A percentile compares a stretch with the other conserved stretches of the same genome.
Conservation (phyloP, 1,284 basidiomycete genomes). For the Sanghuangporus sanghuang region DNA sequence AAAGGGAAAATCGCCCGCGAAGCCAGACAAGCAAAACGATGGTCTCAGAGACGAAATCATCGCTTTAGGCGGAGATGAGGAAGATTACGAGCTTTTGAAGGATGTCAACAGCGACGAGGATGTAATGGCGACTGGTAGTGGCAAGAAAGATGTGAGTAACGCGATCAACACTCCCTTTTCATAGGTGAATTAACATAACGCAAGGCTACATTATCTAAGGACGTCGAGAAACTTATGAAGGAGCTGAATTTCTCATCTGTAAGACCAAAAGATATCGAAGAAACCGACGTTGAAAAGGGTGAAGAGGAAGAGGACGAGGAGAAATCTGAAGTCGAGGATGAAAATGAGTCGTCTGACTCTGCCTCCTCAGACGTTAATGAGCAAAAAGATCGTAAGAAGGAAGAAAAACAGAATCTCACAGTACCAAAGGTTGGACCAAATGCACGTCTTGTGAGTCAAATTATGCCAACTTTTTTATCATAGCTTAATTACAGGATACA, state of each 20-base stretch:
- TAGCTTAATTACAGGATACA: not conserved
- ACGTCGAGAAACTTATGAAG: constrained; percentile 56
- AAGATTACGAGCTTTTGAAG: constrained; percentile 42
- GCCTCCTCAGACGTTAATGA: constrained; percentile 21
- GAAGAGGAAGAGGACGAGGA: constrained; percentile 16
- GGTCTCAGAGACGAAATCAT: constrained; percentile 28
- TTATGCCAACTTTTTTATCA: not conserved
- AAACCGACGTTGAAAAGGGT: constrained; percentile 29
- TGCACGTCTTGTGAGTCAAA: constrained; percentile 23
- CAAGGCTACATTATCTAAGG: constrained; percentile 44
- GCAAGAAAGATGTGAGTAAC: constrained; percentile 24
- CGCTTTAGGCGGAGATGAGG: constrained; percentile 47
- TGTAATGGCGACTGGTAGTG: constrained; percentile 24
- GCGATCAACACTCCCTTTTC: not conserved
- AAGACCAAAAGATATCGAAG: constrained; percentile 22
- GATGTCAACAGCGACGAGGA: constrained; percentile 37
- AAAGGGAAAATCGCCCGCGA: constrained; percentile 1
- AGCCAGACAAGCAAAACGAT: not conserved
- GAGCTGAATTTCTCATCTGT: constrained; percentile 40
- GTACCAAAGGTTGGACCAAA: constrained; percentile 24
- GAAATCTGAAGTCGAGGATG: constrained; percentile 9
- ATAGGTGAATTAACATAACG: not conserved
- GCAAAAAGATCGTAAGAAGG: constrained; percentile 20
- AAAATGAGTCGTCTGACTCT: constrained; percentile 8
- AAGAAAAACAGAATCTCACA: constrained; percentile 6